A percentile compares a stretch with the other conserved stretches of the same genome.
phyloP scores from a whole-genome alignment of 306 rosid genomes.

The Oxytropis ochrocephala region DNA sequence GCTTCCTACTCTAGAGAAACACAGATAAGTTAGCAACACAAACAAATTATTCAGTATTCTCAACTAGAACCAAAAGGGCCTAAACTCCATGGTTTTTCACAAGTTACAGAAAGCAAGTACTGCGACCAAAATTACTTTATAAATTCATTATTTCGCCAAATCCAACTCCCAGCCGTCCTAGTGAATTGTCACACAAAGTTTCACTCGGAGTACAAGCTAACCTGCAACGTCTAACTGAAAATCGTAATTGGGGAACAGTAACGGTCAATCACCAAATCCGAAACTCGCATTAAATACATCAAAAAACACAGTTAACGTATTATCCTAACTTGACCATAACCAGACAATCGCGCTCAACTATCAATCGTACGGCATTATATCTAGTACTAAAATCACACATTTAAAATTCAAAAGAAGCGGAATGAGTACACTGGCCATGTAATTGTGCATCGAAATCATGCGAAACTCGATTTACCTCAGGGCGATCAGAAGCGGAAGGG shows the following conservation, averaged over 20 bases:
- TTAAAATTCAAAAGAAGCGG: not conserved
- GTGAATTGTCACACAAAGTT: too few relatives aligned
- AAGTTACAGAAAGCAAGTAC: not conserved
- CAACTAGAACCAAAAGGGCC: constrained; percentile 5
- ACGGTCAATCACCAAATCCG: not conserved
- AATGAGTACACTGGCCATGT: not conserved
- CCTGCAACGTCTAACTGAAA: not conserved
- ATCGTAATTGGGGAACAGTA: not conserved
- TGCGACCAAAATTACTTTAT: not conserved
- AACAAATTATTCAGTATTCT: not conserved
- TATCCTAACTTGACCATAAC: constrained; percentile 3
- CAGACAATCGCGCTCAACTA: not conserved
- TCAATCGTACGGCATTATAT: constrained; percentile 6
- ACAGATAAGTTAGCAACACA: not conserved
- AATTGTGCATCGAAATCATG: constrained; percentile 1
- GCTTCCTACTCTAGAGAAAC: not conserved
- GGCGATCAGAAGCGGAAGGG: constrained; percentile 83
- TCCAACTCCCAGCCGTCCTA: not conserved
- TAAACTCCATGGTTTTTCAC: not conserved
- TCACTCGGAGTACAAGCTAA: not conserved
- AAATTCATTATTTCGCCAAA: not conserved
- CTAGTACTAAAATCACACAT: constrained; percentile 4
- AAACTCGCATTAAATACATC: not conserved
- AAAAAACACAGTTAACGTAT: constrained; percentile 6
- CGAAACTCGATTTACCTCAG: constrained; percentile 52